phyloP scores from a whole-genome alignment of 495 filamentous ascomycete genomes.

The Penicillium ochrochloron region DNA sequence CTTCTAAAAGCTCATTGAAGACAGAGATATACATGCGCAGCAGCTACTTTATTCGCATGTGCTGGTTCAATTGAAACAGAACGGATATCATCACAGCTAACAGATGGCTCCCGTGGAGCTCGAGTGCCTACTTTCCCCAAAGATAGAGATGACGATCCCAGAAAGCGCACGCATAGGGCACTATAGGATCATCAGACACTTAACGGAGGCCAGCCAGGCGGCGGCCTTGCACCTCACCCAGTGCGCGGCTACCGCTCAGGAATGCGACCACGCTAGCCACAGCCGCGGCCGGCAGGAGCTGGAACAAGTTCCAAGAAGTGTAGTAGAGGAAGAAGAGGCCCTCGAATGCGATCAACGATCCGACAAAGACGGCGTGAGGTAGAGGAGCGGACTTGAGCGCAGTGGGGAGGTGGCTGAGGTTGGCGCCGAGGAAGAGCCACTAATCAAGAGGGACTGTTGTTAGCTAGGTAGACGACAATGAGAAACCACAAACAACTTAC shows the following conservation, averaged over 20 bases:
- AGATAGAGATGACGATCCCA: background rate
- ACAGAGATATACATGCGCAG: background rate
- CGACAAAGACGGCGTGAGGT: conserved; percentile 79
- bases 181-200: conserved; percentile 18
- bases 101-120: conserved; percentile 22
- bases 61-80: conserved; percentile 14
- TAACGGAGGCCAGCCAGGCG: conserved; percentile 80
- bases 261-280: conserved; percentile 72
- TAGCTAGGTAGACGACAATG: background rate
- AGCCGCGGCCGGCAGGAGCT: conserved; percentile 75
- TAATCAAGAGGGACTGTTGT: conserved; percentile 36
- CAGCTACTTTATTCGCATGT: conserved; percentile 2
- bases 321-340: conserved; percentile 96
- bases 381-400: conserved; percentile 75
- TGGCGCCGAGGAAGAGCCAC: conserved; percentile 85
- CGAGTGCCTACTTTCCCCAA: background rate
- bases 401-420: conserved; percentile 75
- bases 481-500: conserved; percentile 53
- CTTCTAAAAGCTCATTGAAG: background rate
- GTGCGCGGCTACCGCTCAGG: conserved; percentile 86
- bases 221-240: conserved; percentile 89
- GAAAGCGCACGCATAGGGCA: background rate
- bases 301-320: conserved; percentile 89
- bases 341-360: conserved; percentile 84
- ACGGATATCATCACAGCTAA: conserved; percentile 31